Conservation (phyloP, 176 grass and related monocot species). For the Thinopyrum elongatum region DNA sequence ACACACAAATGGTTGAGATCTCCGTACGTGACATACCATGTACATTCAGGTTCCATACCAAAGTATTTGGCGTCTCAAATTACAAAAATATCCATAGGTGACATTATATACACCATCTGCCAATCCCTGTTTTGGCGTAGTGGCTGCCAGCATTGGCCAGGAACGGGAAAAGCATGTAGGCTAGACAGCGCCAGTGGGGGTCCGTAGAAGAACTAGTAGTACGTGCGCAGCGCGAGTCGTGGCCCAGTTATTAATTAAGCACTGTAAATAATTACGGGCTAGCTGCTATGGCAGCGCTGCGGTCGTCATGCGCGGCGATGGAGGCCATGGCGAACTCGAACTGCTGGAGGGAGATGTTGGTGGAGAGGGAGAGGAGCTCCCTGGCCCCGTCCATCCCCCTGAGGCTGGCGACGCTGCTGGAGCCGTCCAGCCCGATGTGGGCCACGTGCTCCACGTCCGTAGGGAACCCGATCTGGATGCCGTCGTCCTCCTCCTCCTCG, state of each 20-base stretch:
- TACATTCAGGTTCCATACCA: too few species aligned
- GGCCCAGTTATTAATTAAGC: neutral
- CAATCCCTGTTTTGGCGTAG: too few species aligned
- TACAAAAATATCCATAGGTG: too few species aligned
- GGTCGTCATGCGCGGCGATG: neutral
- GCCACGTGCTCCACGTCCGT: constrained; percentile 70
- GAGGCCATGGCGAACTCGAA: constrained; percentile 59
- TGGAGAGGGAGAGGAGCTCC: constrained; percentile 53
- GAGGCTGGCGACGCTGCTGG: constrained; percentile 20
- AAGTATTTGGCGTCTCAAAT: too few species aligned
- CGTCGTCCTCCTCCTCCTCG: neutral
- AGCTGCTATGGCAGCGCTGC: neutral
- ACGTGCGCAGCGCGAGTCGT: neutral
- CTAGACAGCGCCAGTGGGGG: too few species aligned
- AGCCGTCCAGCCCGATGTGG: constrained; percentile 71
- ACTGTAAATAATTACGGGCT: constrained; percentile 5
- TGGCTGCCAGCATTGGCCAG: too few species aligned
- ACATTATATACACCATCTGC: too few species aligned
- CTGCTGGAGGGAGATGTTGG: constrained; percentile 49
- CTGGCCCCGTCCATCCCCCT: constrained; percentile 37
- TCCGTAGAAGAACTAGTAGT: neutral
- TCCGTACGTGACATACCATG: too few species aligned
- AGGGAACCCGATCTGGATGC: constrained; percentile 67
- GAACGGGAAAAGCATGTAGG: too few species aligned
- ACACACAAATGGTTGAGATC: too few species aligned